phyloP scores from a whole-genome alignment of 176 grass and related monocot species.

The Phragmites australis region DNA sequence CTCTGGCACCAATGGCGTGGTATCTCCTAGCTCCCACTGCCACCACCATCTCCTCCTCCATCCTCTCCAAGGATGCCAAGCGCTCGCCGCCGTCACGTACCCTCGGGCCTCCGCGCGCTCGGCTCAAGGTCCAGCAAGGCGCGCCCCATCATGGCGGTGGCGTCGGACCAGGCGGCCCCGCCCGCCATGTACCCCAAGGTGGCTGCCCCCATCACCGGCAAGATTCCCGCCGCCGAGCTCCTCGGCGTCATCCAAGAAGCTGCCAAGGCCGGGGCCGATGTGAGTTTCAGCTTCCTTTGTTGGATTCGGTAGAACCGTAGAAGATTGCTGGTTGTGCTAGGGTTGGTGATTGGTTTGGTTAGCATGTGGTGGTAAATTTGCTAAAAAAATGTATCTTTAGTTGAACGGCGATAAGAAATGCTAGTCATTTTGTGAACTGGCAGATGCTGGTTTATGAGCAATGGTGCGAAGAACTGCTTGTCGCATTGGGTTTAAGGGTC shows the following conservation, averaged over 20 bases:
- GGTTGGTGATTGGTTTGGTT: conserved; percentile 1
- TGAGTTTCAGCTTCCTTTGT: conserved; percentile 29
- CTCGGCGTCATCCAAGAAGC: conserved; percentile 77
- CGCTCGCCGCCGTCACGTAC: background rate
- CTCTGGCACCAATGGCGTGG: conserved; percentile 57
- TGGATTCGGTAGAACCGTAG: background rate
- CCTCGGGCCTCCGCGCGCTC: conserved; percentile 1
- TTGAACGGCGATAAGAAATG: background rate
- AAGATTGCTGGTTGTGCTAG: background rate
- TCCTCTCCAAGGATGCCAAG: conserved; percentile 27
- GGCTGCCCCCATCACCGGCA: conserved; percentile 75
- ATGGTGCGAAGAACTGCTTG: background rate
- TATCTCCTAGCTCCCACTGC: conserved; percentile 63
- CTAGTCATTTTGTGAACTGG: background rate
- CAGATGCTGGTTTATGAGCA: background rate
- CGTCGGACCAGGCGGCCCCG: conserved; percentile 37
- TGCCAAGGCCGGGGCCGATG: conserved; percentile 74
- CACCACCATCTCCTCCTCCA: conserved; percentile 24
- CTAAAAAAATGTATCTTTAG: background rate
- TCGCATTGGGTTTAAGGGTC: background rate
- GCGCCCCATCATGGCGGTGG: conserved; percentile 41
- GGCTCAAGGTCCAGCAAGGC: conserved; percentile 34
- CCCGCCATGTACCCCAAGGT: conserved; percentile 56
- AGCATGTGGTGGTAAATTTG: background rate
- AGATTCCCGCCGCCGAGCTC: conserved; percentile 68